Base-by-base conservation (phyloP, 2,329 filamentous ascomycete species). In the Lachnellula suecica region DNA sequence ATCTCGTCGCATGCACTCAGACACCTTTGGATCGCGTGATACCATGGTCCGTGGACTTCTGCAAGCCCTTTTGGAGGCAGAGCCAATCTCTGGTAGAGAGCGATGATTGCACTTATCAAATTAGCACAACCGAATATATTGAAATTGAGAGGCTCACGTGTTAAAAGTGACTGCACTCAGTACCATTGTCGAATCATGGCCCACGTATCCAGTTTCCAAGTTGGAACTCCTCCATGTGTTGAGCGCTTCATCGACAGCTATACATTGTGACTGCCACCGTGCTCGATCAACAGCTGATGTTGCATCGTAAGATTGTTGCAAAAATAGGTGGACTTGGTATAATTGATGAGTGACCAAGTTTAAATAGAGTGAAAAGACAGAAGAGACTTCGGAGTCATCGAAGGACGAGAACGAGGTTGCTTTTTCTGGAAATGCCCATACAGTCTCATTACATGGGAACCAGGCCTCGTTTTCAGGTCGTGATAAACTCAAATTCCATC, bases 401-500 rank as follows among this genome's bases (percentile, higher is more conserved):
- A 58, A 58, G 6, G 50, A 53, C 4, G 53, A 58, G 23, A 58
- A 52, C 3, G 49, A 46, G 1, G 40, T 56, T 15, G 53, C 50
- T 17, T 58, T 53, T 43, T 58, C 56, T 4, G 53, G 56, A 27
- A 53, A 58, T 10, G 56, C 47, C 56, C 56, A 58, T 4, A 58
- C 45, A 17, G 49, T 47, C 29, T 58, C 56, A 13, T 56, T 48
- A 22, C 56, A 58, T 25, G 56, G 56, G 35, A 58, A 53, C 46
- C 49, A 52, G 13, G 42, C 47, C 29, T 56, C 50, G 31, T 53
- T 49, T 29, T 46, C 50, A 20, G 56, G 56, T 8, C 44, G 53
- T 25, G 53, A 56, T 19, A 58, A 20, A 25, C 44, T 44, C 10
- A 58, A 47, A 42, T 68, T 65, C 63, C 65, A 66, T 35, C 62